phyloP scores from a whole-genome alignment of 2,329 filamentous ascomycete species.

The Penicillium concentricum region DNA sequence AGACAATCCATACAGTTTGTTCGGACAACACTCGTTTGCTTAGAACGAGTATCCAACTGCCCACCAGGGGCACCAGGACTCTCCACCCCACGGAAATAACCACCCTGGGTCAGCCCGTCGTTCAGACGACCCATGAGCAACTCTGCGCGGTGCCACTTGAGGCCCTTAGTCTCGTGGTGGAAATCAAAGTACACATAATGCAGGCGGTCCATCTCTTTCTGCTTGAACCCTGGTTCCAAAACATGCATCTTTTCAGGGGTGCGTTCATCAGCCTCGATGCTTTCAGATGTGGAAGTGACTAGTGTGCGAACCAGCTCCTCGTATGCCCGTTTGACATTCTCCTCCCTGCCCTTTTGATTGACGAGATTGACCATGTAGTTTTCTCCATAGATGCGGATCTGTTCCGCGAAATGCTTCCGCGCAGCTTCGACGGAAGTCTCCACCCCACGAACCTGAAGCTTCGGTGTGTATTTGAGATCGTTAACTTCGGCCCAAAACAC shows the following conservation, averaged over 20 bases:
- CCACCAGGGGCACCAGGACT: constrained; percentile 70
- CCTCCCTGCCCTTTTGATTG: constrained; percentile 91
- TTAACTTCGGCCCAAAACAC: constrained; percentile 97
- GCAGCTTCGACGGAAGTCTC: constrained; percentile 78
- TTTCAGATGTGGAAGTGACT: constrained; percentile 66
- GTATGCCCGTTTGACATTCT: constrained; percentile 86
- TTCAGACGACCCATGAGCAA: constrained; percentile 79
- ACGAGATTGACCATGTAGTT: constrained; percentile 97
- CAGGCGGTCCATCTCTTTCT: constrained; percentile 72
- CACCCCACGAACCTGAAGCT: constrained; percentile 79
- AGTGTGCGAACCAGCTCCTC: constrained; percentile 82
- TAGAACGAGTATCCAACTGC: constrained; percentile 73
- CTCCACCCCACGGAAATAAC: constrained; percentile 91
- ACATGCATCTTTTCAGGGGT: constrained; percentile 79
- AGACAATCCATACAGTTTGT: constrained; percentile 99
- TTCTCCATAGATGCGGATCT: constrained; percentile 89
- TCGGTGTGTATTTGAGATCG: constrained; percentile 85
- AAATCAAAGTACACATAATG: constrained; percentile 99
- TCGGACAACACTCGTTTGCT: constrained; percentile 86
- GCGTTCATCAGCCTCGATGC: constrained; percentile 61
- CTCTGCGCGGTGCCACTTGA: constrained; percentile 89
- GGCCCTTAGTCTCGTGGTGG: constrained; percentile 93
- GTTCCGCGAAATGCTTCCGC: constrained; percentile 85
- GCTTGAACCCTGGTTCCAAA: constrained; percentile 63
- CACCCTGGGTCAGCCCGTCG: constrained; percentile 72